Base-by-base conservation (phyloP, 2,329 filamentous ascomycete species). In the Cadophora malorum region DNA sequence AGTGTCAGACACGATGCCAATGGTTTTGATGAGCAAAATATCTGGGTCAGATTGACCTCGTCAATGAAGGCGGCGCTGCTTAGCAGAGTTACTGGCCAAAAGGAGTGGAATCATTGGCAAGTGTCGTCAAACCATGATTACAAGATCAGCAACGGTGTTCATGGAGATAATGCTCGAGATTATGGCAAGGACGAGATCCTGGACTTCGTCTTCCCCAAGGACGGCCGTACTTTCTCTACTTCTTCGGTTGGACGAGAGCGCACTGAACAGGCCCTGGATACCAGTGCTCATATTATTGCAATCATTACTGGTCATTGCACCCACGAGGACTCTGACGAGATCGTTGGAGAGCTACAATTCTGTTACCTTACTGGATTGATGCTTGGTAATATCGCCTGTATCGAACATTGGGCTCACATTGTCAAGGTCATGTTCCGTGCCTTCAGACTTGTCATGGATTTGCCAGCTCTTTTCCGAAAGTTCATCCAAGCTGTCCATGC, bases 351-450 rank as follows among this genome's bases (percentile, higher is more conserved):
- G 74, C 76, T 90, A 1, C 88, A 90, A 71, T 85, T 90, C 74
- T 82, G 83, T 52, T 90, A 85, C 72, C 73, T 90, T 4, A 84
- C 83, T 0, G 87, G 87, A 47, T 82, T 85, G 75, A 81, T 86
- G 65, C 82, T 90, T 0, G 83, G 84, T 50, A 90, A 88, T 74
- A 79, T 85, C 52, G 81, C 85, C 9, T 90, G 87, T 71, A 79
- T 88, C 53, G 85, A 88, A 69, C 87, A 90, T 69, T 90, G 87
- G 88, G 86, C 83, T 80, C 82, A 87, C 72, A 81, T 88, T 69
- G 80, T 85, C 49, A 82, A 80, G 59, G 74, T 88, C 41, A 73
- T 88, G 12, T 81, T 90, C 58, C 82, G 83, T 31, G 83, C 85
- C 1, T 82, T 83, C 73, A 70, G 73, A 10, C 82, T 90, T 1